Percentiles rank a stretch among this genome's conserved stretches.
phyloP scores from a whole-genome alignment of 148 eudicot species.

The Hydrangea macrophylla region DNA sequence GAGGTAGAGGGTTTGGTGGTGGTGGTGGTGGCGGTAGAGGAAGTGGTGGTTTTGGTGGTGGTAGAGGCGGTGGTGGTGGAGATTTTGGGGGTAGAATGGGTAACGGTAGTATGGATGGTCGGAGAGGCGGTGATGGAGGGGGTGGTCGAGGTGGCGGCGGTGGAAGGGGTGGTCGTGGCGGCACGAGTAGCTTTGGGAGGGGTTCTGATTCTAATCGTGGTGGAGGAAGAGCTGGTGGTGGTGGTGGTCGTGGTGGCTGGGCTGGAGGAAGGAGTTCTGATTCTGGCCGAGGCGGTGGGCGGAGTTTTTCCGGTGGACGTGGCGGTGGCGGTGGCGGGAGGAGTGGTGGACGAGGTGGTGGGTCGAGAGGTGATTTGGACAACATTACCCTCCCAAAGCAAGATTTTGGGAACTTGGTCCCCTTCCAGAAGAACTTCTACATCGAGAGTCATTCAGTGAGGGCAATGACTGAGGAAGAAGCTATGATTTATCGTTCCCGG shows the following conservation, averaged over 20 bases:
- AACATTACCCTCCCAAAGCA: constrained; percentile 73
- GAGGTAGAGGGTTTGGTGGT: constrained; percentile 17
- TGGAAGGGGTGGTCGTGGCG: constrained; percentile 24
- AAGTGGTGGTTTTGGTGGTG: constrained; percentile 12
- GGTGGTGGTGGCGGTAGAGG: constrained; percentile 28
- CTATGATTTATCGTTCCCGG: constrained; percentile 44
- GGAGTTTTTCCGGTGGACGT: constrained; percentile 29
- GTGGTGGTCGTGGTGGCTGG: constrained; percentile 35
- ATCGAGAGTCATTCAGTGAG: constrained; percentile 62
- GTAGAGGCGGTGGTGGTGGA: constrained; percentile 17
- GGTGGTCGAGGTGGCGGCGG: constrained; percentile 30
- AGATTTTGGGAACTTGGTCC: constrained; percentile 70
- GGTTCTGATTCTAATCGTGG: constrained; percentile 35
- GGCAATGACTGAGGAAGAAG: constrained; percentile 71
- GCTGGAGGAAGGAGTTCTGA: constrained; percentile 36
- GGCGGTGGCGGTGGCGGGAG: constrained; percentile 43
- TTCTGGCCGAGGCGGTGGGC: constrained; percentile 38
- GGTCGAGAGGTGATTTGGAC: constrained; percentile 62
- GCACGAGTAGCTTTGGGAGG: constrained; percentile 32
- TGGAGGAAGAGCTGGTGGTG: constrained; percentile 38
- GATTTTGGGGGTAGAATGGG: constrained; percentile 10
- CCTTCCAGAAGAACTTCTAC: constrained; percentile 84
- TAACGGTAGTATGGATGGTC: constrained; percentile 15
- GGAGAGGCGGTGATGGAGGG: constrained; percentile 28
- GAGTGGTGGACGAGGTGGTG: constrained; percentile 36